Percentiles rank a stretch among this genome's conserved stretches.
Conservation (phyloP, 257 asterid genomes). For the Pogostemon cablin region DNA sequence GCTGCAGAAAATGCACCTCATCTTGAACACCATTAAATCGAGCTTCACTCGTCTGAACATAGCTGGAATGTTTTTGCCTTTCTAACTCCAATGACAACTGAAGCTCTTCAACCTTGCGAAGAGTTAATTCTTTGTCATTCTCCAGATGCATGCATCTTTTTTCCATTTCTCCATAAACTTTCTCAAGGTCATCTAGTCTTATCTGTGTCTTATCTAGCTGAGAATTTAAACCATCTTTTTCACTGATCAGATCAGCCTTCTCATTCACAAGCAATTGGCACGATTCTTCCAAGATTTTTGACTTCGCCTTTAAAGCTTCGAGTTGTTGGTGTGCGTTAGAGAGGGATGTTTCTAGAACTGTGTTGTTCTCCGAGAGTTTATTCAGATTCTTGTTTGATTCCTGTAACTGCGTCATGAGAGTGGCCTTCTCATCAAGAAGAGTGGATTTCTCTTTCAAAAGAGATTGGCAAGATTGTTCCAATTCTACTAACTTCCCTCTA, state of each 20-base stretch:
- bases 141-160: slow-evolving; percentile 64
- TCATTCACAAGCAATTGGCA: slow-evolving; percentile 68
- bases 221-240: slow-evolving; percentile 60
- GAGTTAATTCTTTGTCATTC: slow-evolving; percentile 63
- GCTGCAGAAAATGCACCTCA: slow-evolving; percentile 57
- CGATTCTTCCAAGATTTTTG: slow-evolving; percentile 72
- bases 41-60: slow-evolving; percentile 47
- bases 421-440: slow-evolving; percentile 65
- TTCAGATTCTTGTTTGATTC: slow-evolving; percentile 65
- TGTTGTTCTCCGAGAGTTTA: slow-evolving; percentile 64
- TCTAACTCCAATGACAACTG: slow-evolving; percentile 62
- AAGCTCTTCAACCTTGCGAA: slow-evolving; percentile 59
- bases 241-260: slow-evolving; percentile 63
- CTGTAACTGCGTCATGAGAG: slow-evolving; percentile 55
- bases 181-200: slow-evolving; percentile 60
- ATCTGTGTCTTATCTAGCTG: slow-evolving; percentile 54
- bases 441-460: slow-evolving; percentile 67
- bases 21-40: slow-evolving; percentile 45
- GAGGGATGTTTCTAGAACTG: slow-evolving; percentile 65
- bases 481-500: slow-evolving; percentile 62
- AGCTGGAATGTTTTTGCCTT: slow-evolving; percentile 55
- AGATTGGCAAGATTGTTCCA: slow-evolving; percentile 69
- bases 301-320: slow-evolving; percentile 62
- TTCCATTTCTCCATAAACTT: slow-evolving; percentile 58
- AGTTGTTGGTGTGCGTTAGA: slow-evolving; percentile 66